A percentile compares a stretch with the other conserved stretches of the same genome.
These are phyloP conservation scores for Piper longum DNA, from an alignment of 164 flowering plant genomes.

Conservation along the genomic window DNA sequence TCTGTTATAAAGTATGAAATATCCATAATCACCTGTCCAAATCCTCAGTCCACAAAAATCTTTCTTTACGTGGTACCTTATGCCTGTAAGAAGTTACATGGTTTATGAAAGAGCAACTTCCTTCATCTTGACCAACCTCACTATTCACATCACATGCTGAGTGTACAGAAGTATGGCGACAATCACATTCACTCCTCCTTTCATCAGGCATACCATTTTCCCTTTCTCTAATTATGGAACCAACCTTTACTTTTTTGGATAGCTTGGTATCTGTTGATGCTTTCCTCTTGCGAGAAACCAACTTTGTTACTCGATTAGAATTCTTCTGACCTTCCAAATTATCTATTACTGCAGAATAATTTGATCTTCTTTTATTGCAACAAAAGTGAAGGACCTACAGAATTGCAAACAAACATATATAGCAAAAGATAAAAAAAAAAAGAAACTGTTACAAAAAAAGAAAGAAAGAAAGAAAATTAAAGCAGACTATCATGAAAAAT, in stretches of 20 bases:
- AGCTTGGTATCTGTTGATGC: constrained; percentile 16
- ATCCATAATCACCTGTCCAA: constrained; percentile 47
- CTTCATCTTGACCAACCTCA: constrained; percentile 22
- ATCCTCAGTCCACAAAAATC: constrained; percentile 59
- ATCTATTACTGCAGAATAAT: constrained; percentile 20
- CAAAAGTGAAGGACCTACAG: constrained; percentile 78
- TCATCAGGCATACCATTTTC: constrained; percentile 4
- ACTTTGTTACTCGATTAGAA: constrained; percentile 8
- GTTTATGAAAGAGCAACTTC: constrained; percentile 14
- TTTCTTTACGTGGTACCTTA: constrained; percentile 32
- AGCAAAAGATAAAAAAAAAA: neutral
- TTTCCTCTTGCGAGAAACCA: constrained; percentile 32
- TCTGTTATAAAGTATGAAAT: neutral
- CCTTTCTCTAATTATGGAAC: constrained; percentile 9
- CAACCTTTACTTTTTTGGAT: constrained; percentile 17
- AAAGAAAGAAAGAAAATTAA: neutral
- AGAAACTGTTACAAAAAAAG: too few relatives aligned
- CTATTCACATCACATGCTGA: constrained; percentile 15
- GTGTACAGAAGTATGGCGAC: constrained; percentile 8
- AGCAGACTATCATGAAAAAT: neutral
- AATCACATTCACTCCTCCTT: constrained; percentile 7
- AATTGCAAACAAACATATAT: neutral
- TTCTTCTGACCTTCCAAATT: constrained; percentile 11
- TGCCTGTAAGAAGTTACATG: constrained; percentile 23
- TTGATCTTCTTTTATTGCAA: constrained; percentile 37